Evolutionary conservation across 108 stramenopile genomes (phyloP).

Genomic region (Stephanodiscus minutulus): DNA sequence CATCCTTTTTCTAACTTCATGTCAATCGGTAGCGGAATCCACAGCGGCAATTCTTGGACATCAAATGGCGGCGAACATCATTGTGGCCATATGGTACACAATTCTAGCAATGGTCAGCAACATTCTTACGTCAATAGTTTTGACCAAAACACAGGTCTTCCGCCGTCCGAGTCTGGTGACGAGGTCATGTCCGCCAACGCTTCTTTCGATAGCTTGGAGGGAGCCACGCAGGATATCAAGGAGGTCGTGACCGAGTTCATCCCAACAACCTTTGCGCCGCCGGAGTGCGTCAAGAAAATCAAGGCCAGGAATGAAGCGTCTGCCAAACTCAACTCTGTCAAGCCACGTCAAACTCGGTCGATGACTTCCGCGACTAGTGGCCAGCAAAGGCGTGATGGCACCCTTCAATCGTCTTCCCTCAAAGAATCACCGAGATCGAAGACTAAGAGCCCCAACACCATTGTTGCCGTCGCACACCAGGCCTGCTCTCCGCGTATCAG

Average conservation of each 20-base stretch:
- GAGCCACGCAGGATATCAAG: not conserved
- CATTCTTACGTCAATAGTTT: not conserved
- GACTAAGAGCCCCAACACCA: not conserved
- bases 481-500: constrained; percentile 21
- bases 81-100: not conserved
- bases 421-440: not conserved
- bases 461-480: constrained; percentile 14
- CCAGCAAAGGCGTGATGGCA: not conserved
- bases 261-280: constrained; percentile 46
- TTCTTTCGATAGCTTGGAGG: not conserved
- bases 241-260: constrained; percentile 10
- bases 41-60: constrained; percentile 4
- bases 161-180: constrained; percentile 6
- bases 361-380: constrained; percentile 15
- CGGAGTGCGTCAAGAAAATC: constrained; percentile 28
- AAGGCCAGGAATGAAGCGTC: constrained; percentile 10
- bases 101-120: not conserved
- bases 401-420: not conserved
- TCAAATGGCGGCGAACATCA: not conserved
- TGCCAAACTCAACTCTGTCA: not conserved
- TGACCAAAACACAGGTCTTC: not conserved
- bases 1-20: constrained; percentile 32
- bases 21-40: not conserved
- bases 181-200: constrained; percentile 7
- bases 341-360: constrained; percentile 13